Evolutionary conservation across 306 rosid genomes (phyloP), one percentile per base, ranked within the genome.

Genomic region (Cucurbita argyrosperma): DNA sequence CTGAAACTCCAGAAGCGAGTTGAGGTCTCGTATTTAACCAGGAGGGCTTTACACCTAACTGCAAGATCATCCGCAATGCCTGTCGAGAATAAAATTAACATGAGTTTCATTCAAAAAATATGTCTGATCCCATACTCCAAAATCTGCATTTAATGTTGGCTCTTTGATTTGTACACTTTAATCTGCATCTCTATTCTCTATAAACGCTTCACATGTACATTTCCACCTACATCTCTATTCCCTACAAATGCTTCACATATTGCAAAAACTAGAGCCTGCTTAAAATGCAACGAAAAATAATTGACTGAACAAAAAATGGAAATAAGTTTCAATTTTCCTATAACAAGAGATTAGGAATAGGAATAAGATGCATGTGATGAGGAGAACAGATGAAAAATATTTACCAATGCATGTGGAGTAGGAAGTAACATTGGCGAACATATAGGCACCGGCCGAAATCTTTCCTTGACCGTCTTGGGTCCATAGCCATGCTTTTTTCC

Each of bases 371-470:
- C 66, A 77, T 10, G 45, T 16, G 70, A 45, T 50, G 77, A 74
- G 67, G 46, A 57, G 81, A 74, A 76, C 63, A 77, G 47, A 76
- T 16, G 75, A 67, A 19, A 72, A 73, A 72, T 79, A 37, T 74
- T 71, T 87, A 94, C 99, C 97, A 94, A 77, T 49, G 99, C 99
- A 87, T 94, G 99, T 43, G 99, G 90, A 62, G 95, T 84, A 53
- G 99, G 99, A 81, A 94, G 91, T 53, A 94, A 82, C 80, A 88
- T 83, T 77, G 99, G 96, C 81, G 91, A 88, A 76, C 97, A 91
- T 81, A 94, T 77, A 76, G 99, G 99, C 96, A 94, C 84, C 57
- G 99, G 88, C 76, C 97, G 87, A 81, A 89, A 94, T 78, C 96
- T 90, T 69, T 94, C 97, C 77, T 83, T 91, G 53, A 77, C 82